Base-by-base conservation (phyloP, 78 protist species). In the Speleostelium caveatum region DNA sequence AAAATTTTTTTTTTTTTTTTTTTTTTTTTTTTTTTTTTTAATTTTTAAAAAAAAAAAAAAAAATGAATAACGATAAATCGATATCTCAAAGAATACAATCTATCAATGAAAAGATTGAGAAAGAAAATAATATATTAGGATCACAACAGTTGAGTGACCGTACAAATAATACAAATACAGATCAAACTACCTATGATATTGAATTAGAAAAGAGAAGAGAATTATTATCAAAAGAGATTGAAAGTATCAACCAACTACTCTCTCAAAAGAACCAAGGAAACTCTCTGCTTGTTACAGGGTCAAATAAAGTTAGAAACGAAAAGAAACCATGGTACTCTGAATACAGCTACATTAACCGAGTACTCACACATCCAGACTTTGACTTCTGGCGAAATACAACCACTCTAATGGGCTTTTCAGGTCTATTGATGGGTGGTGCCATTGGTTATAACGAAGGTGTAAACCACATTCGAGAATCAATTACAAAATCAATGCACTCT, bases 341-440 rank as follows among this genome's bases (percentile, higher is more conserved):
- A 2, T 65, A 68, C 45, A 49, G 68, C 38, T 6, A 16, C 6
- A 2, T 68, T 24, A 49, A 67, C 3, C 0, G 28, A 21, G 1
- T 39, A 10, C 14, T 80, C 19, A 28, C 24, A 41, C 89, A 80
- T 56, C 75, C 75, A 14, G 89, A 80, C 39, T 80, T 68, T 39
- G 39, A 36, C 26, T 49, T 26, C 4, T 80, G 76, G 77, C 17
- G 51, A 30, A 39, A 32, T 26, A 22, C n/a, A 14, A 80, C 77
- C 0, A 51, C 65, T 7, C 5, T 68, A 0, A 80, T 80, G 75
- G 74, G 61, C 10, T 66, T 80, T 14, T 12, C 77, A n/a, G 89
- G 89, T 80, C 24, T 68, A 22, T 42, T 38, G 12, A 24, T 68
- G 45, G 89, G 89, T 80, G 89, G 89, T 80, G n/a, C 39, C 49